phyloP scores from a whole-genome alignment of 2,329 filamentous ascomycete genomes.

The Colletotrichum simmondsii region DNA sequence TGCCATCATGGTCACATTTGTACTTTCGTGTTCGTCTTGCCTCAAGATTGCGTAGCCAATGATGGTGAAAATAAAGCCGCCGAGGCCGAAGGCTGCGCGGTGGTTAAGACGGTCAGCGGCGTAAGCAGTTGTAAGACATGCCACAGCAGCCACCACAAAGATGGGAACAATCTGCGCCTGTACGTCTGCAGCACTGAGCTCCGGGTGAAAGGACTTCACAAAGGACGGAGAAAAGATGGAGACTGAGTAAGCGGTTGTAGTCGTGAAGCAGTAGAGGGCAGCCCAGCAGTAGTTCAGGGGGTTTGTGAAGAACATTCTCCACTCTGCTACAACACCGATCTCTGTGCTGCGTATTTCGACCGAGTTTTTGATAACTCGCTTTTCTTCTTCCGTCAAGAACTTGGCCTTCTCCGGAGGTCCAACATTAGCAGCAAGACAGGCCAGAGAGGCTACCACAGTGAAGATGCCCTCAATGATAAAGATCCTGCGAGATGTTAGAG shows the following conservation, averaged over 20 bases:
- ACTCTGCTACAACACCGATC: slow-evolving; percentile 27
- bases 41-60: slow-evolving; percentile 32
- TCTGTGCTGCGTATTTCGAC: slow-evolving; percentile 18
- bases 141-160: slow-evolving; percentile 33
- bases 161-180: slow-evolving; percentile 36
- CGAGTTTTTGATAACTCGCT: neutral
- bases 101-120: slow-evolving; percentile 34
- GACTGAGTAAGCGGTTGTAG: slow-evolving; percentile 34
- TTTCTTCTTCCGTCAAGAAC: slow-evolving; percentile 33
- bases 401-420: slow-evolving; percentile 32
- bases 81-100: slow-evolving; percentile 33
- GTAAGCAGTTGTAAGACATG: slow-evolving; percentile 28
- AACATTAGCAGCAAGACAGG: slow-evolving; percentile 26
- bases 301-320: slow-evolving; percentile 33
- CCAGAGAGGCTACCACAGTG: slow-evolving; percentile 40
- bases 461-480: slow-evolving; percentile 49
- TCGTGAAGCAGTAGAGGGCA: slow-evolving; percentile 33
- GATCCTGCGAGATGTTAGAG: slow-evolving; percentile 37
- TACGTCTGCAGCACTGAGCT: slow-evolving; percentile 22
- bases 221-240: slow-evolving; percentile 37
- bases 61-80: slow-evolving; percentile 29
- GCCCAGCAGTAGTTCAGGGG: slow-evolving; percentile 37
- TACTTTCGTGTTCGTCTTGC: neutral
- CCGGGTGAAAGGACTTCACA: slow-evolving; percentile 34
- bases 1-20: slow-evolving; percentile 32